phyloP scores from a whole-genome alignment of 2,329 filamentous ascomycete genomes.

The Fusarium stilboides region DNA sequence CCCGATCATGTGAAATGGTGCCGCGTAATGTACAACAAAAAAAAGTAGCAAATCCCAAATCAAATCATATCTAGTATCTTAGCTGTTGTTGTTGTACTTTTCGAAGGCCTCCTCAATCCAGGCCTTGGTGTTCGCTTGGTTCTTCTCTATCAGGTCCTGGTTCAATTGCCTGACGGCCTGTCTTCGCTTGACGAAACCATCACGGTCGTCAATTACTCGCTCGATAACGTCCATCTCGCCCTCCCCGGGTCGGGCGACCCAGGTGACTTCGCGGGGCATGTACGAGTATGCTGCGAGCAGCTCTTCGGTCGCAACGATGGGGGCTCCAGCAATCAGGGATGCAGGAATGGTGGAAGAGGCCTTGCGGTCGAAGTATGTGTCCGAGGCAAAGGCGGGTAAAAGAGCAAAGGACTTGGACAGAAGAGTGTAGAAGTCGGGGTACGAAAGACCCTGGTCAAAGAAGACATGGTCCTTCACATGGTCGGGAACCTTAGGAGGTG shows the following conservation, averaged over 20 bases:
- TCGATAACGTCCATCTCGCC: constrained; percentile 49
- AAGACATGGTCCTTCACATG: constrained; percentile 41
- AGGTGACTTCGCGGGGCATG: constrained; percentile 45
- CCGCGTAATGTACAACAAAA: constrained; percentile 25
- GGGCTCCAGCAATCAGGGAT: constrained; percentile 49
- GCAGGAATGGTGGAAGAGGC: constrained; percentile 51
- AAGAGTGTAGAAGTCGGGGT: constrained; percentile 49
- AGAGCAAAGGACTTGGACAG: constrained; percentile 43
- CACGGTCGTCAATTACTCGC: constrained; percentile 45
- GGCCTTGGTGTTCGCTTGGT: constrained; percentile 39
- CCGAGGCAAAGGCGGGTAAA: constrained; percentile 49
- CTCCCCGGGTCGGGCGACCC: constrained; percentile 45
- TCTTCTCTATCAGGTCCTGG: constrained; percentile 34
- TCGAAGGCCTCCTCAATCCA: constrained; percentile 42
- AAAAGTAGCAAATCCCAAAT: constrained; percentile 28
- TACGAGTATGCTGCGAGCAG: constrained; percentile 49
- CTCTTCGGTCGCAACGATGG: constrained; percentile 46
- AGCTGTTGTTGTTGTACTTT: constrained; percentile 21
- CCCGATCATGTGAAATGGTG: constrained; percentile 42
- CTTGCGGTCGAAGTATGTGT: constrained; percentile 50
- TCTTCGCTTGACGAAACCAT: constrained; percentile 42
- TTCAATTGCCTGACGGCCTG: constrained; percentile 35
- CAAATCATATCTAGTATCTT: constrained; percentile 30
- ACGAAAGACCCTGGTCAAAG: constrained; percentile 48
- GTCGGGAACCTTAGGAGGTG: constrained; percentile 44